Evolutionary conservation across 495 filamentous ascomycete genomes (phyloP), one percentile per base, ranked within the genome.

Genomic region (Tuber calosporum): DNA sequence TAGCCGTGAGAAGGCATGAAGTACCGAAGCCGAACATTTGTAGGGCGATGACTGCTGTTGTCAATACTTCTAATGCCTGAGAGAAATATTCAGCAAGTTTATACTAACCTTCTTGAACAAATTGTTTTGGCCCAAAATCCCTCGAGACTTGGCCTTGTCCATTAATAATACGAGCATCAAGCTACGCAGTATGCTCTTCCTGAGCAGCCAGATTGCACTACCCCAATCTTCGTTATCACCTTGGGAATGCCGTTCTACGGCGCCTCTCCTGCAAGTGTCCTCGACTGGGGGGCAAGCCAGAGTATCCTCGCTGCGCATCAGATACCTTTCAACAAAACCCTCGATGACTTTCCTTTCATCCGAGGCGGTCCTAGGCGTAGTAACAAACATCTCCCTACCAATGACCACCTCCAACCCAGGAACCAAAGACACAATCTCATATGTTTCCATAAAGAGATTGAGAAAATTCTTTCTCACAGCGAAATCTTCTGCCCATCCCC

Each of bases 131-230:
- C 73, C 71, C 39, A 86, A 75, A 4, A 81, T 69, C 20, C 81
- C 80, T 42, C 75, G 67, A 36, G 73, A 82, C 74, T 87, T 87
- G 6, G 84, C 84, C 69, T 83, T 85, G 74, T 91, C 89, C 48
- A 91, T 81, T 19, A 91, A 84, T 58, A 86, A 82, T 38, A 90
- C 84, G 17, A 90, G 82, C 85, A 91, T 85, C 70, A 91, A 83
- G 77, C 87, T 88, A 69, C 89, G 84, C 41, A 88, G 84, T 15
- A 89, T 80, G 8, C 85, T 89, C 30, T 86, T 85, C 72, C 85
- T 85, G 83, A 89, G 88, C 37, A 82, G 77, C 82, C 83, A 86
- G 30, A 79, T 82, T 58, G 82, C 77, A 5, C 77, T 80, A 20
- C 85, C 85, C 68, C 82, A 80, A 42, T 85, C 83, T 38, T 81